Evolutionary conservation across 1,284 basidiomycete genomes (phyloP), one percentile per base, ranked within the genome.

Genomic region (Singerocomus inundabilis): DNA sequence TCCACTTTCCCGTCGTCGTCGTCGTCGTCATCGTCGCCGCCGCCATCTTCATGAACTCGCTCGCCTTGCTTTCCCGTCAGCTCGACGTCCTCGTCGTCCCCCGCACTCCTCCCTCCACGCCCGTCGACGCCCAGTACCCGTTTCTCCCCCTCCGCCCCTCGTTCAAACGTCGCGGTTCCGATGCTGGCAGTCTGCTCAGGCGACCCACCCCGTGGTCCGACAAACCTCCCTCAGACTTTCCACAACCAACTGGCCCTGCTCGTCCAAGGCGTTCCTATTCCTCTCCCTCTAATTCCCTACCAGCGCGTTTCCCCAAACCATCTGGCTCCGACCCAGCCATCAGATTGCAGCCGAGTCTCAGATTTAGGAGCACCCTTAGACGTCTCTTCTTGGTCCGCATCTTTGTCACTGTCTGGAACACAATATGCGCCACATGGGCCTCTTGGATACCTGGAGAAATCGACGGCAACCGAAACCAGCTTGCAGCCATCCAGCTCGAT

Each of bases 61-160:
- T 88, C 58, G 72, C 76, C 10, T 81, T 84, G 68, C 72, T 88
- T 46, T 84, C 85, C 55, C 80, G 81, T 58, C 81, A 85, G 61
- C 80, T 84, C 70, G 84, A 87, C 69, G 79, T 77, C 48, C 70
- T 84, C 52, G 77, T 79, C 43, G 69, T 78, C 6, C 52, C 72
- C 28, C 55, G 69, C 64, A 71, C 80, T 12, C 77, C 79, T 33
- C 78, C 80, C 21, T 75, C 79, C 30, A 79, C 78, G 0, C 77
- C 78, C 46, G 66, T 70, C 32, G 60, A 71, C 42, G 70, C 74
- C 21, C 64, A 58, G 15, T 43, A 59, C 16, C 47, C 61, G 15
- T 64, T 65, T 46, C 34, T 48, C 18, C 41, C 36, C 32, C 30
- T 33, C 30, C 44, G 24, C 1, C 51, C 40, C 9, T 36, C 42